Percentiles rank a stretch among this genome's conserved stretches.
phyloP scores from a whole-genome alignment of 805 yeast genomes.

The Hanseniaspora guilliermondii region DNA sequence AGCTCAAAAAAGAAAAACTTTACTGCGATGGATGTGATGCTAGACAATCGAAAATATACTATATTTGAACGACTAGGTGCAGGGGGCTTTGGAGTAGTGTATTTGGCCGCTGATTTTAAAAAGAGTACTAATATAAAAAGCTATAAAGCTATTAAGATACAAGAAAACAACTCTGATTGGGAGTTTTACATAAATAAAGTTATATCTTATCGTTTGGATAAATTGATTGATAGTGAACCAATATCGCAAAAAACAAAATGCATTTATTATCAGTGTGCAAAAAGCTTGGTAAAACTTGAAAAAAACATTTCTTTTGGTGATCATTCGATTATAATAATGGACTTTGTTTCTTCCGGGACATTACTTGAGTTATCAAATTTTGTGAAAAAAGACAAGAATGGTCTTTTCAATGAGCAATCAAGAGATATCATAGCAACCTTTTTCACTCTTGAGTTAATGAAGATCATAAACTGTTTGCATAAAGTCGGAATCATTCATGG shows the following conservation, averaged over 20 bases:
- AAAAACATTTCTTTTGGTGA: constrained; percentile 35
- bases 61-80: constrained; percentile 42
- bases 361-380: constrained; percentile 53
- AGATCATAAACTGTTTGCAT: constrained; percentile 52
- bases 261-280: constrained; percentile 14
- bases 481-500: constrained; percentile 62
- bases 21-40: constrained; percentile 27
- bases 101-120: constrained; percentile 32
- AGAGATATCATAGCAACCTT: constrained; percentile 57
- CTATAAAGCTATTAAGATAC: constrained; percentile 58
- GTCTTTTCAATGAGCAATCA: constrained; percentile 23
- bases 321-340: constrained; percentile 55
- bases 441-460: constrained; percentile 51
- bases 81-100: constrained; percentile 75
- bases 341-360: constrained; percentile 60
- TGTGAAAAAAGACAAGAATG: constrained; percentile 26
- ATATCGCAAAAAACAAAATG: background rate
- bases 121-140: constrained; percentile 42
- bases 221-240: constrained; percentile 14
- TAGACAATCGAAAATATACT: constrained; percentile 27
- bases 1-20: constrained; percentile 27
- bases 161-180: constrained; percentile 61
- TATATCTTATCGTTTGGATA: constrained; percentile 34
- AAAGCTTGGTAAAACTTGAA: constrained; percentile 22
- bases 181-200: constrained; percentile 63